phyloP scores from a whole-genome alignment of 257 asterid species.

The Coffea eugenioides region DNA sequence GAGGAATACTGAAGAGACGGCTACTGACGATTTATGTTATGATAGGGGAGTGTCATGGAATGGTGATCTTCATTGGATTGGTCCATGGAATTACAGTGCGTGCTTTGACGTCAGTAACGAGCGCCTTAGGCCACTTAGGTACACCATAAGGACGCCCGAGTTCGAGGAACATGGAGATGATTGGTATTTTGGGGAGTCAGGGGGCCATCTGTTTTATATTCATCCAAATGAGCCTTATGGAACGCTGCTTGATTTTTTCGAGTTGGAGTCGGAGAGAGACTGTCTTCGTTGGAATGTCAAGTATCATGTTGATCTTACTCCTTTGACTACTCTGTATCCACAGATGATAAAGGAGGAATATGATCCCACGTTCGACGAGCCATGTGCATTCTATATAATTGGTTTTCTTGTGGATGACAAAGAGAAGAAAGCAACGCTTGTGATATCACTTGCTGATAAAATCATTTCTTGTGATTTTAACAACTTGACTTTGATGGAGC shows the following conservation, averaged over 20 bases:
- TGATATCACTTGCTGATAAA: slow-evolving; percentile 3
- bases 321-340: neutral
- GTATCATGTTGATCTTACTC: slow-evolving; percentile 11
- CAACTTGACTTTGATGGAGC: neutral
- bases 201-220: slow-evolving; percentile 5
- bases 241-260: slow-evolving; percentile 6
- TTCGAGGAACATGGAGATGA: neutral
- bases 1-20: neutral
- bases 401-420: slow-evolving; percentile 4
- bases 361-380: neutral
- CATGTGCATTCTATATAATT: neutral
- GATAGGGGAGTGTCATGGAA: slow-evolving; percentile 8
- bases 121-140: neutral
- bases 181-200: slow-evolving; percentile 12
- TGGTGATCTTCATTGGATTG: slow-evolving; percentile 25
- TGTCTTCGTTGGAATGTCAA: slow-evolving; percentile 13
- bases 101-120: slow-evolving; percentile 14
- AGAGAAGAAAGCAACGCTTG: neutral
- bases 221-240: too few species aligned
- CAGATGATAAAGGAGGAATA: neutral
- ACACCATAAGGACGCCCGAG: too few species aligned
- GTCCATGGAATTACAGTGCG: neutral
- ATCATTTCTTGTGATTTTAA: slow-evolving; percentile 10
- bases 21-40: neutral
- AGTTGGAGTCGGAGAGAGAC: slow-evolving; percentile 4